Conservation (phyloP, 805 yeast species). For the Saccharomycodes ludwigii region DNA sequence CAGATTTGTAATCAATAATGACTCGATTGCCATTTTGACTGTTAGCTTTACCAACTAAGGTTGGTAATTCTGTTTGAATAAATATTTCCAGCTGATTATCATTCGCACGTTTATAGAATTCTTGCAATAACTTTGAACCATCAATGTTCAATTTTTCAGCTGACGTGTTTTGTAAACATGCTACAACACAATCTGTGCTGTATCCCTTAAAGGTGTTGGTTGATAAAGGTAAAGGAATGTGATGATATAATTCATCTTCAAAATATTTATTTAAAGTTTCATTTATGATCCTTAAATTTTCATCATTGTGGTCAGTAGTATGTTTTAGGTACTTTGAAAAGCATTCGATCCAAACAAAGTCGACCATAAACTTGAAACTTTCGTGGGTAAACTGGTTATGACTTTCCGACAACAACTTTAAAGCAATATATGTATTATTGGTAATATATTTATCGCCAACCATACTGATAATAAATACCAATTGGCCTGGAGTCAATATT, state of each 20-base stretch:
- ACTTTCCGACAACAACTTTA: constrained; percentile 35
- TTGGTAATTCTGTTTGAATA: neutral
- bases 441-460: constrained; percentile 41
- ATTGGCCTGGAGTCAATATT: neutral
- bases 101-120: constrained; percentile 12
- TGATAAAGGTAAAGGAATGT: constrained; percentile 22
- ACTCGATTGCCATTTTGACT: constrained; percentile 27
- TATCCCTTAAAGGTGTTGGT: constrained; percentile 4
- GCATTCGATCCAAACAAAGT: constrained; percentile 47
- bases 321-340: no score
- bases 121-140: no score
- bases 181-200: constrained; percentile 11
- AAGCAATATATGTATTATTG: constrained; percentile 35
- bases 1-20: constrained; percentile 16
- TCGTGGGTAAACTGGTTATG: constrained; percentile 20
- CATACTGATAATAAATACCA: constrained; percentile 21
- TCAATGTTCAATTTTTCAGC: constrained; percentile 11
- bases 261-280: constrained; percentile 29
- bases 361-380: constrained; percentile 20
- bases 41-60: constrained; percentile 19
- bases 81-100: constrained; percentile 12
- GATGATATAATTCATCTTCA: constrained; percentile 22
- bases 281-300: constrained; percentile 31
- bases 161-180: constrained; percentile 12
- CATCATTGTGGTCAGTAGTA: constrained; percentile 24